phyloP scores from a whole-genome alignment of 176 grass and related monocot genomes.

The Elaeis guineensis region DNA sequence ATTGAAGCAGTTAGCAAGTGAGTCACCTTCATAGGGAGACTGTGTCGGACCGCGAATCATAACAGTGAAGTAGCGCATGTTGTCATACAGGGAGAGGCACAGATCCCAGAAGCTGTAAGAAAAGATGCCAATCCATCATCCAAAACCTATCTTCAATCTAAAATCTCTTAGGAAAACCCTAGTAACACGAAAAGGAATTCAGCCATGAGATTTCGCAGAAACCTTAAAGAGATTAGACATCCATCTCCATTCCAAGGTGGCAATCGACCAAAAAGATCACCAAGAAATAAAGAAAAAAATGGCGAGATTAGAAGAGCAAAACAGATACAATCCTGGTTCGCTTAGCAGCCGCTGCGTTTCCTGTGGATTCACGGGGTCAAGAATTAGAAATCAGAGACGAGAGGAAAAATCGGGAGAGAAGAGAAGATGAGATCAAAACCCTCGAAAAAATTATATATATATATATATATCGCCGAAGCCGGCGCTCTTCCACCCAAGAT shows the following conservation, averaged over 20 bases:
- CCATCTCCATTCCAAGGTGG: background rate
- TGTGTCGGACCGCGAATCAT: constrained; percentile 89
- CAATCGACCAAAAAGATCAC: background rate
- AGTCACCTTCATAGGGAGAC: constrained; percentile 36
- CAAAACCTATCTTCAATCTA: background rate
- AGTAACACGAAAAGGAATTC: background rate
- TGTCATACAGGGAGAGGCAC: constrained; percentile 86
- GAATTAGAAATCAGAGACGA: background rate
- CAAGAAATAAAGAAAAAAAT: too few relatives aligned
- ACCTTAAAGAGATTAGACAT: too few relatives aligned
- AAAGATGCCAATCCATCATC: constrained; percentile 1
- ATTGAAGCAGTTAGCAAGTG: too few relatives aligned
- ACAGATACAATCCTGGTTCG: constrained; percentile 46
- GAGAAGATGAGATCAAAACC: constrained; percentile 4
- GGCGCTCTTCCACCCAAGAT: too few relatives aligned
- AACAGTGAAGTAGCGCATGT: constrained; percentile 98
- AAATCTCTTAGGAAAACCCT: background rate
- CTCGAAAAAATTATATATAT: too few relatives aligned
- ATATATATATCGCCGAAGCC: too few relatives aligned
- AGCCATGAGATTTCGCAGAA: too few relatives aligned
- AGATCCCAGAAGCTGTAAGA: constrained; percentile 77
- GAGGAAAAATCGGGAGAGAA: constrained; percentile 4
- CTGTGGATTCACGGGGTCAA: constrained; percentile 36
- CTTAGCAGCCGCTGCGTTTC: constrained; percentile 93
- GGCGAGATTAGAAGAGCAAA: too few relatives aligned